phyloP scores from a whole-genome alignment of 164 flowering plant species.

The Chimonanthus salicifolius region DNA sequence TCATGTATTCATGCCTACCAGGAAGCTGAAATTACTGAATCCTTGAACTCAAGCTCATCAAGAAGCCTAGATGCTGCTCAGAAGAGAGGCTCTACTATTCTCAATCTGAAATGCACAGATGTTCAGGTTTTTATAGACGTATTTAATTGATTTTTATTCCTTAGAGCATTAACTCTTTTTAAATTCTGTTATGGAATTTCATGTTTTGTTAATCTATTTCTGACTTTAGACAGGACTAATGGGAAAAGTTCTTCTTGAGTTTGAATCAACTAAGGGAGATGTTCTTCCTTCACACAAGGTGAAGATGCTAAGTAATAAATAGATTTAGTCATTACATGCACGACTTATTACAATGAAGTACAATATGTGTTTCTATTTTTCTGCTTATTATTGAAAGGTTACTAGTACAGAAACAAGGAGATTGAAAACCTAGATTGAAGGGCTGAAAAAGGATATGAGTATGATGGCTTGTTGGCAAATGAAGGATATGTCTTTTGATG shows the following conservation, averaged over 20 bases:
- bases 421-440: too few relatives aligned
- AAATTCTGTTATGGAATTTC: background rate
- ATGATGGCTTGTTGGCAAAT: too few relatives aligned
- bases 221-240: constrained; percentile 71
- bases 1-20: constrained; percentile 13
- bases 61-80: constrained; percentile 71
- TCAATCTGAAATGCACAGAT: constrained; percentile 92
- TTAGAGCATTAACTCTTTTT: background rate
- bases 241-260: constrained; percentile 92
- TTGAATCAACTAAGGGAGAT: constrained; percentile 94
- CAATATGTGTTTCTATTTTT: background rate
- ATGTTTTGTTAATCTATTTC: constrained; percentile 2
- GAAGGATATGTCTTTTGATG: too few relatives aligned
- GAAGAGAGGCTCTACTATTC: constrained; percentile 70
- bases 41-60: constrained; percentile 58
- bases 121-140: constrained; percentile 51
- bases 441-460: too few relatives aligned
- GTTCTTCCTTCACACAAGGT: constrained; percentile 99
- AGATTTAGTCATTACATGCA: background rate
- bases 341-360: background rate
- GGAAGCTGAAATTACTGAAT: constrained; percentile 91
- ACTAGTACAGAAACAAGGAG: too few relatives aligned
- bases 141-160: background rate
- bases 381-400: background rate
- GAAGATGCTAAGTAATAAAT: background rate